phyloP scores from a whole-genome alignment of 2,329 filamentous ascomycete genomes.

The Aurifilum marmelostoma region DNA sequence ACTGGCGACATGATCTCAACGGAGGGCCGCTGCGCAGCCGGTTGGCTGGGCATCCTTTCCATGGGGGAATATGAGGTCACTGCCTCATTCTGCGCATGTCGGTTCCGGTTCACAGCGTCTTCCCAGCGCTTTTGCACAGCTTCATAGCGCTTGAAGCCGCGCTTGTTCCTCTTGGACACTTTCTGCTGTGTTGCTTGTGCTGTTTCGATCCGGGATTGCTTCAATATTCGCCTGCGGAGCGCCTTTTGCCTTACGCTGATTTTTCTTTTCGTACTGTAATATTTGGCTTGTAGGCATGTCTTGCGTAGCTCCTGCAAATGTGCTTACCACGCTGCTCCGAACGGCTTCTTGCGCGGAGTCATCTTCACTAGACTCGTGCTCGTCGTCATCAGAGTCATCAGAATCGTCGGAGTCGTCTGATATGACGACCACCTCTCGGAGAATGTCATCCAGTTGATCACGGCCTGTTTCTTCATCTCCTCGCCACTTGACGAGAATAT shows the following conservation, averaged over 20 bases:
- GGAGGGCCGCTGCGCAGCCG: constrained; percentile 24
- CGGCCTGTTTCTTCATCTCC: constrained; percentile 71
- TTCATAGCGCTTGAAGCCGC: constrained; percentile 52
- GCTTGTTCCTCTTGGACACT: constrained; percentile 42
- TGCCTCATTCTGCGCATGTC: constrained; percentile 31
- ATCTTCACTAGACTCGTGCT: constrained; percentile 42
- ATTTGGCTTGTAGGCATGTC: background rate
- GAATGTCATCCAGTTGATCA: constrained; percentile 68
- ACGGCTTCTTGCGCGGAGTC: constrained; percentile 27
- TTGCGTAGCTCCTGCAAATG: background rate
- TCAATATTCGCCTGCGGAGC: background rate
- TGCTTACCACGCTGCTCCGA: background rate
- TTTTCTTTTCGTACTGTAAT: background rate
- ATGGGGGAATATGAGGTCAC: constrained; percentile 16
- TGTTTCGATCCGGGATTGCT: constrained; percentile 11
- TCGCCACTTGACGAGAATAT: constrained; percentile 72
- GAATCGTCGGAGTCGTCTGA: constrained; percentile 46
- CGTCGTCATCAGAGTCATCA: constrained; percentile 42
- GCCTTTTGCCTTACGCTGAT: constrained; percentile 5
- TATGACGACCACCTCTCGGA: constrained; percentile 68
- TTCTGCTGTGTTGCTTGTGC: constrained; percentile 32
- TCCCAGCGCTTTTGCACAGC: constrained; percentile 38
- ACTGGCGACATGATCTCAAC: constrained; percentile 23
- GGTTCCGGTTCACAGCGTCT: constrained; percentile 38
- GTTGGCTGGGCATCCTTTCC: constrained; percentile 30